Conservation (phyloP, 2,329 filamentous ascomycete species). For the Polychaeton citri region DNA sequence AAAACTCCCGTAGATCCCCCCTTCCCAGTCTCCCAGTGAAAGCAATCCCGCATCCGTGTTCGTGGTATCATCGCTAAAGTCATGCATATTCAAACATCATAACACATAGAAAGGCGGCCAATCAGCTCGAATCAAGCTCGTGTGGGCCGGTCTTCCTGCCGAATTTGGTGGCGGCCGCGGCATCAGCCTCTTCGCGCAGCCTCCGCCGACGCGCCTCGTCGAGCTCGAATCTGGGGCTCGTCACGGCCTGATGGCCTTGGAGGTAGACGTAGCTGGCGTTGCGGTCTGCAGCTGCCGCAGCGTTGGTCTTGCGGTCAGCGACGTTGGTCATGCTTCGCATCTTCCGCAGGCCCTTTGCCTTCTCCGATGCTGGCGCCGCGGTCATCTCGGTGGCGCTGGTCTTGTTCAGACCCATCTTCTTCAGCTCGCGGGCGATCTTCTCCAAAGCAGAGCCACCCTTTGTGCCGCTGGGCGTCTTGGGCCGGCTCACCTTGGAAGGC, state of each 20-base stretch:
- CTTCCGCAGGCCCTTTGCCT: conserved; percentile 19
- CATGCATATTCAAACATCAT: too few species aligned
- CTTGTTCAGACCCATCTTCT: conserved; percentile 42
- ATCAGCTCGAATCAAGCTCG: too few species aligned
- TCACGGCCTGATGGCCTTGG: conserved; percentile 11
- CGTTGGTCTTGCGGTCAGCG: conserved; percentile 12
- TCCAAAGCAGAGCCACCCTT: conserved; percentile 39
- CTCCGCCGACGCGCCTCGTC: conserved; percentile 36
- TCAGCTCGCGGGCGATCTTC: conserved; percentile 45
- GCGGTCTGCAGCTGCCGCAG: conserved; percentile 15
- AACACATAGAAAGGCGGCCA: too few species aligned
- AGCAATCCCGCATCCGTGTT: too few species aligned
- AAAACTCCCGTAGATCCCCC: too few species aligned
- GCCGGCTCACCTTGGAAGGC: conserved; percentile 11
- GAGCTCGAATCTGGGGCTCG: conserved; percentile 30
- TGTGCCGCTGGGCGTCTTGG: conserved; percentile 22
- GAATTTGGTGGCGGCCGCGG: neutral
- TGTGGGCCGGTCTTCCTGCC: conserved; percentile 1
- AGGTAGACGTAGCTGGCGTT: conserved; percentile 15
- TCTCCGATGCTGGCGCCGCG: conserved; percentile 3
- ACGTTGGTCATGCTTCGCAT: conserved; percentile 23
- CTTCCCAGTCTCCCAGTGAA: too few species aligned
- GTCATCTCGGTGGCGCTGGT: conserved; percentile 38
- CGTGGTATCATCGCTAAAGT: too few species aligned
- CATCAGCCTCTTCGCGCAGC: conserved; percentile 32